Evolutionary conservation across 2,329 filamentous ascomycete genomes (phyloP), one percentile per base, ranked within the genome.

Genomic region (Alternaria sp.): DNA sequence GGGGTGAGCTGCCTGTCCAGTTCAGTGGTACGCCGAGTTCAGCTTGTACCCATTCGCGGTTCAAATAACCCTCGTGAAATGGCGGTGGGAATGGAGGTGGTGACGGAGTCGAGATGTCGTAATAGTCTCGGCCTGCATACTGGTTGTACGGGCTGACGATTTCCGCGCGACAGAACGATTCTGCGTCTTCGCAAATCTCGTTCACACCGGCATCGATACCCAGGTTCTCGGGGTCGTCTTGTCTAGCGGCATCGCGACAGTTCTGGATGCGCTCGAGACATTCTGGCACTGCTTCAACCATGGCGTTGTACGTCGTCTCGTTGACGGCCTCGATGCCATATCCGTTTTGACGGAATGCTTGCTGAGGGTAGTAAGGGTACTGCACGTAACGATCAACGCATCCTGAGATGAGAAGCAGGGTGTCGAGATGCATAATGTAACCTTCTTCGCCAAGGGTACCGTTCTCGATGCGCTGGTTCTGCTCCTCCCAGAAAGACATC

Each of bases 131-230:
- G 12, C 69, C 69, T 13, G 68, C 64, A 28, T 66, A 63, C 17
- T 62, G 40, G 4, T 52, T 69, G 25, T 71, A 71, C 12, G 69
- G 68, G 13, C 54, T 65, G 45, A 71, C 64, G 4, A 70, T 71
- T 11, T 63, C 62, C 9, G 54, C 21, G 11, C 64, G 68, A 40
- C 68, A 69, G 72, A 86, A 88, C 44, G 73, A 77, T 69, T 88
- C 85, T 1, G 87, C 86, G 5, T 78, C 73, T 3, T 72, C 72
- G 76, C 87, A 89, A 46, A 86, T 75, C n/a, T 78, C 74, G 64
- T 87, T 71, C 1, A 71, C 67, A 23, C 54, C 62, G 7, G 60
- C 63, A 36, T 70, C 63, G 13, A 65, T 65, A 19, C 69, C 65
- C 5, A 63, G 47, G 13, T 84, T 82, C 1, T 83, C 71, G 0